Evolutionary conservation across 352 stramenopile genomes (phyloP), one percentile per base, ranked within the genome.

Genomic region (Pythium rhizo-oryzae): DNA sequence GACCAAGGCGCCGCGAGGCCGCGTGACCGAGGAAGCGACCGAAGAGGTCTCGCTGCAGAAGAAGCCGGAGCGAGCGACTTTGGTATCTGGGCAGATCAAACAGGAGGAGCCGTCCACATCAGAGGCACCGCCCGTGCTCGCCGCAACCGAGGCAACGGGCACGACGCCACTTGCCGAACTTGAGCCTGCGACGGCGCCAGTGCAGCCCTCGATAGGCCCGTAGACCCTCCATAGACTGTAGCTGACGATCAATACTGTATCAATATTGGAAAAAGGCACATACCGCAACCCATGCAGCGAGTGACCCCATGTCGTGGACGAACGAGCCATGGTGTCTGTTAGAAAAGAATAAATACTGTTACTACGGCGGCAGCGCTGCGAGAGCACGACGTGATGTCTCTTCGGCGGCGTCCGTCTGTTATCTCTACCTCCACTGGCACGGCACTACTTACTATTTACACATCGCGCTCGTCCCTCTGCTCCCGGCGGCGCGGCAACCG

Each of bases 21-120:
- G 51, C 23, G 28, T 41, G 13, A 55, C 55, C 35, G 44, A 67
- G 24, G 51, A 53, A 24, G 51, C 51, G 18, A 43, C 52, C 18
- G 43, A 53, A 19, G 37, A n/a, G 30, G 39, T 44, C 21, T 62
- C 43, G 25, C 24, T 50, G 1, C 16, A 62, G 56, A 54, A 43
- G 37, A 51, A 15, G 21, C 21, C 24, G 23, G 23, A 21, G 12
- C 1, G 23, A 41, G n/a, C n/a, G 24, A 39, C 24, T 3, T 18
- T 43, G 11, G 13, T 6, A 24, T 35, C 24, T 39, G 23, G 37
- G 1, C 50, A 19, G 5, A 23, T 30, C 6, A 58, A 6, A 2
- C 28, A 58, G 4, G 13, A 43, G 19, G 52, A 58, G 30, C 16
- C 51, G 18, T 15, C 21, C 3, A 33, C 6, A 19, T 19, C 28